Conservation (phyloP, 768 basidiomycete species). For the Phlebiopsis flavidoalba region DNA sequence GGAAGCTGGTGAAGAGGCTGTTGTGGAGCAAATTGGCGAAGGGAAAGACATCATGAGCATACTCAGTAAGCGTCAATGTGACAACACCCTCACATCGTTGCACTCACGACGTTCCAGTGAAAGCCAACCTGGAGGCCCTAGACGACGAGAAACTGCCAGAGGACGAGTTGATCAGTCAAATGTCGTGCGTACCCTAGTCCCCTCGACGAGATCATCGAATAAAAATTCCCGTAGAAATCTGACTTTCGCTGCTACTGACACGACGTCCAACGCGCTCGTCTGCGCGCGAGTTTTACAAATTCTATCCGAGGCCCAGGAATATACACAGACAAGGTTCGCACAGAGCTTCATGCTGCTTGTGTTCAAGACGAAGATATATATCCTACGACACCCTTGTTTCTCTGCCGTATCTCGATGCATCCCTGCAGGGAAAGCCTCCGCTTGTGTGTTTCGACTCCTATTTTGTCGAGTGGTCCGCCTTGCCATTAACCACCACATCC, state of each 20-base stretch:
- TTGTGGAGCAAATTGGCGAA: conserved; percentile 17
- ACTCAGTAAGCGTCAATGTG: conserved; percentile 14
- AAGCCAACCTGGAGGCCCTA: conserved; percentile 16
- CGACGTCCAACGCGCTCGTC: conserved; percentile 10
- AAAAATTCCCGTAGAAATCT: not conserved
- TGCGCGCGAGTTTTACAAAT: conserved; percentile 6
- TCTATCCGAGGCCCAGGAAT: conserved; percentile 4
- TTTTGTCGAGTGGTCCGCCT: not conserved
- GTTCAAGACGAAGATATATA: conserved; percentile 3
- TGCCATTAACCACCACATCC: not conserved
- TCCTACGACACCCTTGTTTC: conserved; percentile 15
- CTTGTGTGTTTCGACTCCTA: conserved; percentile 11
- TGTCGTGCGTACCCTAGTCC: conserved; percentile 7
- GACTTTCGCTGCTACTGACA: conserved; percentile 12
- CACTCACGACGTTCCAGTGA: conserved; percentile 8
- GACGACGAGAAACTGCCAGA: conserved; percentile 18
- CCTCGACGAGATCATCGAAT: not conserved
- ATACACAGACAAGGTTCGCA: conserved; percentile 9
- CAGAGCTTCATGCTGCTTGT: conserved; percentile 3
- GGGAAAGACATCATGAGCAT: conserved; percentile 27
- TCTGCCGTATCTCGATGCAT: conserved; percentile 60
- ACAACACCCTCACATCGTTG: too few relatives aligned
- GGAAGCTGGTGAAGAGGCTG: conserved; percentile 14
- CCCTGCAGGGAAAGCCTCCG: conserved; percentile 57
- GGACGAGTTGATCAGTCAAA: conserved; percentile 11